Base-by-base conservation (phyloP, 2,329 filamentous ascomycete species). In the Myriosclerotinia curreyana region DNA sequence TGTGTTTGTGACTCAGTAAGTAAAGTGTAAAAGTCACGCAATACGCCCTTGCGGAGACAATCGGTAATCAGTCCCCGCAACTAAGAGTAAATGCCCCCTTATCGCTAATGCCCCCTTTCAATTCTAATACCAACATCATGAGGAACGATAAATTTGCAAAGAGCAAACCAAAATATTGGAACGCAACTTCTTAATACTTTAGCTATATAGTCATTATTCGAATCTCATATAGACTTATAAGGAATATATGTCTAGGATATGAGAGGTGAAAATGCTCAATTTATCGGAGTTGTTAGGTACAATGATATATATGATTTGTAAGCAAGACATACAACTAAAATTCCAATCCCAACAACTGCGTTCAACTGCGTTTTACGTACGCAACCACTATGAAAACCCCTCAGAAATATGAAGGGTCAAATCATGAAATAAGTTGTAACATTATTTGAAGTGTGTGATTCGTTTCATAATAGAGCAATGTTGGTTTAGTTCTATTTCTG, bases 401-500 rank as follows among this genome's bases (percentile, higher is more conserved):
- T n/a, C n/a, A n/a, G n/a, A n/a, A n/a, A n/a, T n/a, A n/a, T n/a
- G 12, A 34, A 34, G 20, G 15, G 2, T 7, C 53, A 56, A 15
- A 34, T 31, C 4, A 31, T 34, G 36, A 44, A 38, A 56, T 25
- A 4, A n/a, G 20, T 34, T 2, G 14, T 17, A 14, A 52, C 4
- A 22, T 40, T 7, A 12, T 42, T 44, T 25, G 25, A 14, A 46
- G 15, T 46, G 8, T 11, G 3, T 34, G 22, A 9, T 22, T 36
- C 15, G 38, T 62, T 46, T n/a, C 50, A 55, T 22, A 28, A 12
- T 17, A 36, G 14, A 25, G n/a, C 22, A 9, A 15, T 62, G 50
- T 62, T 55, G 60, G 38, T 28, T 48, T 34, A 28, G 15, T 25
- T 62, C 60, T 46, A 55, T 62, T 54, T 46, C 49, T 44, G 60